Evolutionary conservation across 2,329 filamentous ascomycete genomes (phyloP), one percentile per base, ranked within the genome.

Genomic region (Drechslerella dactyloides): DNA sequence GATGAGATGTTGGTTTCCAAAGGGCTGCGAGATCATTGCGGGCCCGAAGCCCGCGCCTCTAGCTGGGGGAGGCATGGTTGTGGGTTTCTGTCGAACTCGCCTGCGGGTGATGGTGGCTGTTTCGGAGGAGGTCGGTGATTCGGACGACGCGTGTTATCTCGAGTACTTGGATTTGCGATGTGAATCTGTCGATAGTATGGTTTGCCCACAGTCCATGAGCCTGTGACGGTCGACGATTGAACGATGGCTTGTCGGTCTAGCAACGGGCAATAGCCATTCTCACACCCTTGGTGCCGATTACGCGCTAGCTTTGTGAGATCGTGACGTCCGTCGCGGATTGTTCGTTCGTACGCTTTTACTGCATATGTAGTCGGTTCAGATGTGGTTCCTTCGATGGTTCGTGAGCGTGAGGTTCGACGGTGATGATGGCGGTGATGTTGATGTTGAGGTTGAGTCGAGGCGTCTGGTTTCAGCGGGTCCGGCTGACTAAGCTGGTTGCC

Each of bases 11-110:
- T 76, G 74, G n/a, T 76, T 75, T 27, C 74, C 70, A 23, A 76
- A 76, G 42, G 75, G 73, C 10, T 75, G 74, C 46, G 74, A 73
- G 56, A 76, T 75, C 74, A 76, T 74, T 19, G 73, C 73, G 10
- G 75, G 74, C 60, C 75, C 74, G 70, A 75, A 76, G 37, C 63
- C 73, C 63, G 74, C 74, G 66, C 75, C 73, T 73, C 75, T 73
- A 52, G 75, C 61, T 42, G 75, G 59, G 17, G 44, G 75, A 62
- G 75, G 75, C 74, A 75, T 74, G 56, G 56, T 68, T 65, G 48
- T 42, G 33, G 30, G 44, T 50, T 50, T 46, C 15, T n/a, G 19
- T 11, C 53, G 30, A 21, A 24, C 30, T 60, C 17, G 37, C 19
- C 46, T 27, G 17, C 54, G 35, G 30, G 48, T 40, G 44, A 56